Evolutionary conservation across 73 alveolate species (phyloP).

Genomic region (Paraurostyla sp.): DNA sequence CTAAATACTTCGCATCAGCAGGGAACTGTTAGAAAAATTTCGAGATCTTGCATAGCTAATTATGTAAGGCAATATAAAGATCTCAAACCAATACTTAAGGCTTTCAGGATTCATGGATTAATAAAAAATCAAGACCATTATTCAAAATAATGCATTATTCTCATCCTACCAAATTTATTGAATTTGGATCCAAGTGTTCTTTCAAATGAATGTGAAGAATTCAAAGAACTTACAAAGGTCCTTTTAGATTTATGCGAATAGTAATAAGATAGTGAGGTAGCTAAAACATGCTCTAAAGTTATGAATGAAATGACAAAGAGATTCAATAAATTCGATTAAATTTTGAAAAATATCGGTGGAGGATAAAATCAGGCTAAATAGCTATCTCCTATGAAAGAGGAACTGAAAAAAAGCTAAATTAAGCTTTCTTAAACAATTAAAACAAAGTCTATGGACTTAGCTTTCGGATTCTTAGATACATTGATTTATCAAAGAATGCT

Average conservation of each 20-base stretch:
- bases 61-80: slow-evolving; percentile 15
- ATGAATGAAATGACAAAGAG: neutral
- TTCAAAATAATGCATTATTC: slow-evolving; percentile 34
- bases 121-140: neutral
- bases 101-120: neutral
- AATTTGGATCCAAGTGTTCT: slow-evolving; percentile 14
- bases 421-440: neutral
- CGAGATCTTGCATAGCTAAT: slow-evolving; percentile 51
- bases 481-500: neutral
- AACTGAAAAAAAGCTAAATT: neutral
- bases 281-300: slow-evolving; percentile 7
- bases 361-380: neutral
- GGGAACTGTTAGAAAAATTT: slow-evolving; percentile 11
- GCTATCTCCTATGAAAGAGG: neutral
- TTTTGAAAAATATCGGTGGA: neutral
- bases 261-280: neutral
- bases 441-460: neutral
- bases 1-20: slow-evolving; percentile 23
- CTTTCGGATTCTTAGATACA: neutral
- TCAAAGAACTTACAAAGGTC: neutral
- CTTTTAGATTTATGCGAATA: neutral
- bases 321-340: neutral
- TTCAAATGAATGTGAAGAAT: neutral
- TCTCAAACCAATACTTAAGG: neutral
- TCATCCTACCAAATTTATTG: slow-evolving; percentile 21